Percentiles rank a stretch among this genome's conserved stretches.
phyloP scores from a whole-genome alignment of 257 asterid genomes.

The Primulina huaijiensis region DNA sequence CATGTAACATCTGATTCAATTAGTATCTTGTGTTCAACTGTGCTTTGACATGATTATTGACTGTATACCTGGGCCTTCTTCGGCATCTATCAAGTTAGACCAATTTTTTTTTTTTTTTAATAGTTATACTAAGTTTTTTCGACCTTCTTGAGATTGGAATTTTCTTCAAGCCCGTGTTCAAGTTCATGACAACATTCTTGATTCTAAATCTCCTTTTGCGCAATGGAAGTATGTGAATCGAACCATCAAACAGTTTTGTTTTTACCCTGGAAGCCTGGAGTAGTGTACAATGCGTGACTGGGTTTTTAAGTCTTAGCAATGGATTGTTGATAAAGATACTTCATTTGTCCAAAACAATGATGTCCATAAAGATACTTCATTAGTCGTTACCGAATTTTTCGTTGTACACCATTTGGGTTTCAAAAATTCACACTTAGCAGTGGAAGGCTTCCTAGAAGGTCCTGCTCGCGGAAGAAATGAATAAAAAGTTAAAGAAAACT shows the following conservation, averaged over 20 bases:
- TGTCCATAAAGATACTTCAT: too few relatives aligned
- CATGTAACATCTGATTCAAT: slow-evolving; percentile 6
- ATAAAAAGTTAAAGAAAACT: too few relatives aligned
- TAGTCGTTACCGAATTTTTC: too few relatives aligned
- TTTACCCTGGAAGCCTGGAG: not conserved
- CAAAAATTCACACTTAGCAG: not conserved
- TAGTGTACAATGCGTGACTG: not conserved
- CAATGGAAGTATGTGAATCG: not conserved
- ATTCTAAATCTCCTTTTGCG: not conserved
- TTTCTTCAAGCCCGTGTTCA: not conserved
- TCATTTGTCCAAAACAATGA: too few relatives aligned
- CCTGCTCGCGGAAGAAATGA: too few relatives aligned
- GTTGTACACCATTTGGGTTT: not conserved
- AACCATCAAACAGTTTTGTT: not conserved
- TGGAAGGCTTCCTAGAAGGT: not conserved
- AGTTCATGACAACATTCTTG: not conserved
- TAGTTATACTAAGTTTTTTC: not conserved
- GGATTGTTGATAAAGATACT: too few relatives aligned
- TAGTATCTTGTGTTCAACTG: slow-evolving; percentile 14
- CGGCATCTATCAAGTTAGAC: not conserved
- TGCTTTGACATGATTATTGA: slow-evolving; percentile 16
- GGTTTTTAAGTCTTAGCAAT: not conserved
- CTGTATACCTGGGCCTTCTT: slow-evolving; percentile 14
- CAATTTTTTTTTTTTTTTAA: not conserved
- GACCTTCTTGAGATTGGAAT: not conserved